Conservation (phyloP, 2,329 filamentous ascomycete species). For the Geoglossum cookeanum region DNA sequence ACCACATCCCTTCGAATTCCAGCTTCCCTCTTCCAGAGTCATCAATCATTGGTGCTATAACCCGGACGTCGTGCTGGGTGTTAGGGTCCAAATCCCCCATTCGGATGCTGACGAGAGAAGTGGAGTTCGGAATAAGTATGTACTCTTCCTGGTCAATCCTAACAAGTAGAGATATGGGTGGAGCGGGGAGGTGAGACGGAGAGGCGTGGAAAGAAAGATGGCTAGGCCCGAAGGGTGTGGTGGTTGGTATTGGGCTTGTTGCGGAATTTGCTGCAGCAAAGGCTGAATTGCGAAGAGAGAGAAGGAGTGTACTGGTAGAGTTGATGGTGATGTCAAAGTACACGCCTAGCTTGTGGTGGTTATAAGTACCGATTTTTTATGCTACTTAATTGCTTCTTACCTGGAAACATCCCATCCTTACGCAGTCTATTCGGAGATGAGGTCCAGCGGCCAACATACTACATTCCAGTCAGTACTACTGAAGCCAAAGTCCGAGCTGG, state of each 20-base stretch:
- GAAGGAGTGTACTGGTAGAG: conserved; percentile 11
- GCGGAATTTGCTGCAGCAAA: not conserved
- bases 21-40: conserved; percentile 11
- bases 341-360: conserved; percentile 8
- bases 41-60: conserved; percentile 12
- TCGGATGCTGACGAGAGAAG: conserved; percentile 11
- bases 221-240: not conserved
- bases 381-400: conserved; percentile 5
- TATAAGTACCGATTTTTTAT: not conserved
- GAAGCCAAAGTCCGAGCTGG: no score
- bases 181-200: conserved; percentile 7
- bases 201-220: conserved; percentile 11
- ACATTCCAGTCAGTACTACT: not conserved
- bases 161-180: conserved; percentile 12
- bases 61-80: conserved; percentile 11
- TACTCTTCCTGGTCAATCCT: conserved; percentile 14
- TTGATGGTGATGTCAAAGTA: conserved; percentile 13
- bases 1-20: conserved; percentile 15
- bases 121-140: conserved; percentile 10
- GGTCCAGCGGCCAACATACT: conserved; percentile 15
- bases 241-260: not conserved
- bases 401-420: conserved; percentile 13
- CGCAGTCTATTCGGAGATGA: conserved; percentile 13
- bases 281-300: conserved; percentile 11
- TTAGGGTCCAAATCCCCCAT: conserved; percentile 9